phyloP scores from a whole-genome alignment of 1,139 yeast species.

The Protomyces arabidopsidicola region DNA sequence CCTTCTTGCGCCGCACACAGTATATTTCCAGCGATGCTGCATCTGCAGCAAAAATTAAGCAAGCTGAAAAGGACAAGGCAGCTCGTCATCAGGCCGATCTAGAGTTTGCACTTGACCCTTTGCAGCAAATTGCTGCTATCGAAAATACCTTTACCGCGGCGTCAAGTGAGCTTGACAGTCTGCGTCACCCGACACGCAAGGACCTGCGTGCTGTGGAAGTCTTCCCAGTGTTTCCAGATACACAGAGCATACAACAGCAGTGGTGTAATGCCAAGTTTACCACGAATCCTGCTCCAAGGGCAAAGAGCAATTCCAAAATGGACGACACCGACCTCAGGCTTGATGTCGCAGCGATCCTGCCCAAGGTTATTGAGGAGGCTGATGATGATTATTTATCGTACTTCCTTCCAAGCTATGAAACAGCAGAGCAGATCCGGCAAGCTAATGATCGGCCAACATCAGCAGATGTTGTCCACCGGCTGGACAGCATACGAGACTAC shows the following conservation, averaged over 20 bases:
- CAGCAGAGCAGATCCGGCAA: constrained; percentile 28
- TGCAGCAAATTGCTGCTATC: constrained; percentile 58
- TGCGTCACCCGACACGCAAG: constrained; percentile 69
- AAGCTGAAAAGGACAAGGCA: constrained; percentile 21
- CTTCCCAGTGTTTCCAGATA: constrained; percentile 81
- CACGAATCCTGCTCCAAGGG: constrained; percentile 22
- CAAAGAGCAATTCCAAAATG: constrained; percentile 16
- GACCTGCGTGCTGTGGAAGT: constrained; percentile 66
- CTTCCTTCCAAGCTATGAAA: constrained; percentile 31
- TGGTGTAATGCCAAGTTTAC: constrained; percentile 16
- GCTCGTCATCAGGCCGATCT: constrained; percentile 11
- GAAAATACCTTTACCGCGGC: constrained; percentile 70
- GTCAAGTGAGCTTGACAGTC: constrained; percentile 35
- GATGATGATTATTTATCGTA: constrained; percentile 32
- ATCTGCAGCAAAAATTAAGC: constrained; percentile 14
- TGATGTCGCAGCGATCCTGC: constrained; percentile 20
- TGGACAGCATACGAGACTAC: constrained; percentile 68
- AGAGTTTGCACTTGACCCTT: constrained; percentile 46
- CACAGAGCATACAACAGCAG: constrained; percentile 70
- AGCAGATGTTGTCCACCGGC: constrained; percentile 50
- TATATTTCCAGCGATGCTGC: constrained; percentile 56
- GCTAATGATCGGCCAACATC: constrained; percentile 37
- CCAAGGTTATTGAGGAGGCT: constrained; percentile 24
- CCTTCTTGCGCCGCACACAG: constrained; percentile 90
- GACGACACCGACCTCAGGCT: constrained; percentile 19